Percentiles rank a stretch among this genome's conserved stretches.
Evolutionary conservation across 805 yeast genomes (phyloP).

Genomic region (Candida silvicultrix): DNA sequence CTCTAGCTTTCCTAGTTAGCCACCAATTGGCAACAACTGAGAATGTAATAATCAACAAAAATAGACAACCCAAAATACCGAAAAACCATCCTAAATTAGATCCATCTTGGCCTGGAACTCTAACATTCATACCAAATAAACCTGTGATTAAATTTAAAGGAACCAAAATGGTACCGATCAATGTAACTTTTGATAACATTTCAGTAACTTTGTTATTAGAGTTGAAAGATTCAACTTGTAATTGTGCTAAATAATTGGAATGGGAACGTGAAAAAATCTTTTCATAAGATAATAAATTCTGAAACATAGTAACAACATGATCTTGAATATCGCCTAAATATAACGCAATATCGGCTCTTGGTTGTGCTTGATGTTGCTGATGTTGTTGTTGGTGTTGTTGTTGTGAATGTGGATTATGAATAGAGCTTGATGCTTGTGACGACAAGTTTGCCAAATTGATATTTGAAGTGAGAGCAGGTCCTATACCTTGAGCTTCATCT

Average conservation of each 20-base stretch:
- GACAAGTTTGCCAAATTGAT: slow-evolving; percentile 32
- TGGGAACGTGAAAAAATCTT: slow-evolving; percentile 91
- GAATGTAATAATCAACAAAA: slow-evolving; percentile 33
- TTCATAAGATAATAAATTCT: slow-evolving; percentile 82
- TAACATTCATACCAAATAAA: slow-evolving; percentile 92
- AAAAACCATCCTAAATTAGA: slow-evolving; percentile 55
- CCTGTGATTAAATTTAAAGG: slow-evolving; percentile 91
- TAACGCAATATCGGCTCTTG: slow-evolving; percentile 86
- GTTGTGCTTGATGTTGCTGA: slow-evolving; percentile 37
- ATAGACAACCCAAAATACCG: slow-evolving; percentile 53
- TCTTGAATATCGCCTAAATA: slow-evolving; percentile 95
- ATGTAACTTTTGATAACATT: slow-evolving; percentile 82
- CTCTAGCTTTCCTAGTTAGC: slow-evolving; percentile 29
- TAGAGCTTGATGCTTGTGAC: slow-evolving; percentile 1
- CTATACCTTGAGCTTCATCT: slow-evolving; percentile 46
- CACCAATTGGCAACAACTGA: slow-evolving; percentile 35
- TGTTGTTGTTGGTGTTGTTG: slow-evolving; percentile 11
- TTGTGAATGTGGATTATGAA: slow-evolving; percentile 8
- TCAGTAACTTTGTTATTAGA: slow-evolving; percentile 81
- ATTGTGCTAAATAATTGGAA: slow-evolving; percentile 85
- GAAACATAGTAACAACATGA: slow-evolving; percentile 94
- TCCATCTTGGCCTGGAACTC: slow-evolving; percentile 64
- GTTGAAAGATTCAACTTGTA: slow-evolving; percentile 87
- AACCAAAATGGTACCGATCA: slow-evolving; percentile 83
- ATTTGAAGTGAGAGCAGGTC: slow-evolving; percentile 33